Base-by-base conservation (phyloP, 2,329 filamentous ascomycete species). In the Penicillium vulpinum region DNA sequence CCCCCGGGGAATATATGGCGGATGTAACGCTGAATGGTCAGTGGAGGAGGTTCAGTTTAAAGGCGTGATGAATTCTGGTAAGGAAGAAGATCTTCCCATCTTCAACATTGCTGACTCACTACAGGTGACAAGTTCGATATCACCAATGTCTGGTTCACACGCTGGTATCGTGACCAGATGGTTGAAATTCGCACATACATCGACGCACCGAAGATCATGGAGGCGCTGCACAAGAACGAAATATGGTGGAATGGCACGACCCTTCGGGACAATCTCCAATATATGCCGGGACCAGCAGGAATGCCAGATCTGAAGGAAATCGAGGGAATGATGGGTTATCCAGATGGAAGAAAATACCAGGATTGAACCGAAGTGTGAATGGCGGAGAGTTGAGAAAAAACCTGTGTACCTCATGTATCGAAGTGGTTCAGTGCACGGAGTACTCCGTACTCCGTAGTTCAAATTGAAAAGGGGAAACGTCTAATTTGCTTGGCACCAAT, bases 151-250 rank as follows among this genome's bases (percentile, higher is more conserved):
- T 73, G 70, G 71, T 66, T 72, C 22, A 73, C 69, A 11, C 61
- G 66, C 36, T 73, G 71, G 71, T 16, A 70, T 48, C 28, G 57
- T 5, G 62, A 62, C 4, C 69, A 73, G 47, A 73, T 73, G 69
- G 67, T 71, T 8, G 70, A 73, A 54, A 67, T 72, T 2, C 67
- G 70, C 7, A 72, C 70, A 1, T 73, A 69, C 40, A 69, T 72
- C 18, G 70, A 73, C 26, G 60, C 68, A 13, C 61, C 64, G 2
- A 59, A 52, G 29, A 70, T 72, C 26, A 69, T 63, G 55, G 63
- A 71, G 3, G 66, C 63, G 2, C 53, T 73, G 36, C 59, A 67
- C 31, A 70, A 71, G 59, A 72, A 72, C 31, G 70, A 72, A 48
- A 58, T 71, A 29, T 72, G 70, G 70, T 70, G 66, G 67, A 73